Percentiles rank a stretch among this genome's conserved stretches.
phyloP scores from a whole-genome alignment of 331 rosid genomes.

The Erythrophleum ivorense region DNA sequence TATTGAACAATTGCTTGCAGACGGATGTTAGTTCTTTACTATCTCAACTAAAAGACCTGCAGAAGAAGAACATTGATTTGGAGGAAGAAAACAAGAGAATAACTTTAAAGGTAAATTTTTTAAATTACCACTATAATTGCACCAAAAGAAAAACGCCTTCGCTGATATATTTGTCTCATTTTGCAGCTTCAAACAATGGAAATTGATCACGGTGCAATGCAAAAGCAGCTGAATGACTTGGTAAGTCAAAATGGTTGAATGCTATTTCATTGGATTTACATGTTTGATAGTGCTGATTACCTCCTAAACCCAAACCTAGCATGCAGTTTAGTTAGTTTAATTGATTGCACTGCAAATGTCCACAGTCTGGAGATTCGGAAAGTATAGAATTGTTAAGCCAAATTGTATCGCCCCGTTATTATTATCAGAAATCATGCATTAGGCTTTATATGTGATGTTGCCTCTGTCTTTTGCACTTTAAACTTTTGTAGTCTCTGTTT shows the following conservation, averaged over 20 bases:
- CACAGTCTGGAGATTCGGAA: constrained; percentile 7
- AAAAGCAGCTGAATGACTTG: constrained; percentile 68
- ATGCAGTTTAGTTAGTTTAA: neutral
- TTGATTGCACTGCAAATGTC: neutral
- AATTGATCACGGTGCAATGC: constrained; percentile 59
- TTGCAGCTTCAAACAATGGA: constrained; percentile 78
- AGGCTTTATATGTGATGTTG: neutral
- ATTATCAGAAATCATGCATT: neutral
- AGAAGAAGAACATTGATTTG: constrained; percentile 68
- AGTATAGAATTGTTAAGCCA: constrained; percentile 5
- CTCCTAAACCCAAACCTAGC: neutral
- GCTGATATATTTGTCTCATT: constrained; percentile 29
- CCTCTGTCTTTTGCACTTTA: neutral
- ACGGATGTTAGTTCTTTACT: constrained; percentile 68
- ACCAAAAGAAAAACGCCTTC: neutral
- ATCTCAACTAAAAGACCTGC: constrained; percentile 76
- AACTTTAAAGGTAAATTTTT: constrained; percentile 54
- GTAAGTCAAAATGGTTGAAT: constrained; percentile 46
- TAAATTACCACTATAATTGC: neutral
- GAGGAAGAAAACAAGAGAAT: constrained; percentile 65
- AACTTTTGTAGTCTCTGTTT: neutral
- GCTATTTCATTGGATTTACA: constrained; percentile 27
- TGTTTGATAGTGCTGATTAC: constrained; percentile 30
- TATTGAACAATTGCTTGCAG: constrained; percentile 44
- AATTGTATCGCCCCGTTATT: neutral